Percentiles rank a stretch among this genome's conserved stretches.
Evolutionary conservation across 768 basidiomycete species (phyloP).

Genomic region (Thelephora ganbajun): DNA sequence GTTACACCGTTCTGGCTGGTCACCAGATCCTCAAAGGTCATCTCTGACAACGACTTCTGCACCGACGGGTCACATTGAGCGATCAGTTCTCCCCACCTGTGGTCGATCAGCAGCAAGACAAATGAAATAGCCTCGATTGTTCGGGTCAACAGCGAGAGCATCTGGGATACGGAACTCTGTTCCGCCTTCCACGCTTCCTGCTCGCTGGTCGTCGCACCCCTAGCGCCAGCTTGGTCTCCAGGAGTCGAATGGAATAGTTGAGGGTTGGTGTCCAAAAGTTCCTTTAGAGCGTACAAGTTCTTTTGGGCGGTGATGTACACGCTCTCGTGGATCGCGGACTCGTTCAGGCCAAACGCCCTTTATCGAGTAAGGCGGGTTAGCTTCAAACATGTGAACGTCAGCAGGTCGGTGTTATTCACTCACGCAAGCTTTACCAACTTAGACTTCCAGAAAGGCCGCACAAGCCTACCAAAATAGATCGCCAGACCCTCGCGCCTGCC

Average conservation of each 20-base stretch:
- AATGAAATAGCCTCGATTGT: conserved; percentile 93
- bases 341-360: conserved; percentile 33
- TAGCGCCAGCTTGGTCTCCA: conserved; percentile 46
- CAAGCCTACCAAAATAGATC: conserved; percentile 72
- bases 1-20: conserved; percentile 75
- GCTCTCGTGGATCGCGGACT: conserved; percentile 50
- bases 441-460: conserved; percentile 79
- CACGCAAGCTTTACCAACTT: conserved; percentile 60
- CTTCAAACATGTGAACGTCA: background rate
- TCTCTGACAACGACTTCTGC: conserved; percentile 49
- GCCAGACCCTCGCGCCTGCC: conserved; percentile 83
- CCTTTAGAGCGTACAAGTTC: conserved; percentile 65
- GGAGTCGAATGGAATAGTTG: conserved; percentile 78
- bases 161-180: conserved; percentile 66
- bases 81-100: conserved; percentile 75
- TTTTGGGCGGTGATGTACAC: conserved; percentile 59
- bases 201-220: conserved; percentile 43
- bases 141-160: conserved; percentile 61
- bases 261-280: conserved; percentile 67
- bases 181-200: conserved; percentile 90
- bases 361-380: background rate
- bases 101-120: conserved; percentile 82
- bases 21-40: conserved; percentile 82
- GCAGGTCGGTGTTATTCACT: conserved; percentile 8
- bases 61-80: conserved; percentile 59